Conservation (phyloP, 306 rosid species). For the Senna siamea region DNA sequence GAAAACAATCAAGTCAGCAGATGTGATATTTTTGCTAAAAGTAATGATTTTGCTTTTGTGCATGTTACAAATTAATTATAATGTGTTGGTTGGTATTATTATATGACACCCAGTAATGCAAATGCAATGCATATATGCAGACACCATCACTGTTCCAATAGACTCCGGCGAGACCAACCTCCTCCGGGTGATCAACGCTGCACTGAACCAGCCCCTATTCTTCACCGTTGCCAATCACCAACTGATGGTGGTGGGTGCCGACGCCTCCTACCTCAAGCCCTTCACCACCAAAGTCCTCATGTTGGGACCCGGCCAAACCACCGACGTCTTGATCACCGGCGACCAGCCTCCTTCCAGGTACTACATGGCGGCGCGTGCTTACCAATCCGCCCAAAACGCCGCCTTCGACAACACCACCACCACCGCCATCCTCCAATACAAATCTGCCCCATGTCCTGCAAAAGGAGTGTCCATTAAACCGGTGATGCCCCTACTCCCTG, state of each 20-base stretch:
- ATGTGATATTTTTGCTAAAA: neutral
- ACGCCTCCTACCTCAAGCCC: slow-evolving; percentile 84
- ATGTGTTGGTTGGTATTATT: too few relatives aligned
- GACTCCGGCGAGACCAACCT: slow-evolving; percentile 76
- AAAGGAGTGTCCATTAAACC: slow-evolving; percentile 50
- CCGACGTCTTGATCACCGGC: slow-evolving; percentile 79
- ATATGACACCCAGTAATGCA: neutral
- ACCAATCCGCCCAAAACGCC: slow-evolving; percentile 75
- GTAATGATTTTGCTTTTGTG: slow-evolving; percentile 26
- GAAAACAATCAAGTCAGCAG: neutral
- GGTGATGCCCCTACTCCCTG: slow-evolving; percentile 66
- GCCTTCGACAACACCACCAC: slow-evolving; percentile 87
- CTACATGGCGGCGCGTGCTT: slow-evolving; percentile 84
- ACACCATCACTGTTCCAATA: slow-evolving; percentile 58
- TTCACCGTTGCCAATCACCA: slow-evolving; percentile 82
- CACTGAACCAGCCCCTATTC: slow-evolving; percentile 75
- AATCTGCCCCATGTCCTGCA: slow-evolving; percentile 50
- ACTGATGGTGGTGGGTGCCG: slow-evolving; percentile 84
- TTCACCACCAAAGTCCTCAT: slow-evolving; percentile 79
- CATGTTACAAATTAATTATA: neutral
- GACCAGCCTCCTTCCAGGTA: slow-evolving; percentile 69
- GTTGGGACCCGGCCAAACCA: slow-evolving; percentile 97
- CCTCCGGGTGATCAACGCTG: slow-evolving; percentile 75
- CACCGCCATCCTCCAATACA: slow-evolving; percentile 83
- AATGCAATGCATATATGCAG: slow-evolving; percentile 47